Base-by-base conservation (phyloP, 225 moss, liverwort and hornwort genomes). In the Bryum argenteum region DNA sequence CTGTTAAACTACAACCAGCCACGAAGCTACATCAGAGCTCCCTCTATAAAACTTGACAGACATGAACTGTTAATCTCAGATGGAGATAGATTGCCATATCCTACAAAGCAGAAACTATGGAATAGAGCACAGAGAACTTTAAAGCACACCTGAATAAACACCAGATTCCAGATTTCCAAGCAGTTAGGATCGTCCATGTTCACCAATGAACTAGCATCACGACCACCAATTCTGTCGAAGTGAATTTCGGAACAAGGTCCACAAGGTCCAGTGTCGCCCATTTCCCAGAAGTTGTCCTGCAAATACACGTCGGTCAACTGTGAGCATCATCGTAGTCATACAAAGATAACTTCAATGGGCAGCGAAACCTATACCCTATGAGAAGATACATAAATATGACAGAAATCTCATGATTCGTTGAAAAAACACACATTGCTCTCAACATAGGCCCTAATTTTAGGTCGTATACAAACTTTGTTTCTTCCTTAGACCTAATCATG, bases 241-340 rank as follows among this genome's bases (percentile, higher is more conserved):
- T 88, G 85, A 69, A 88, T 85, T 59, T 88, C 85, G 11, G 85
- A 82, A 73, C 88, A 88, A 12, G 88, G 88, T 54, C 88, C 85
- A 22, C 88, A 88, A 10, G 85, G 88, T 53, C 88, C 85, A 47
- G 82, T 83, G 43, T 88, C 88, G 37, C 88, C 88, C 88, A 88
- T 88, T 70, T 88, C 85, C 88, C 88, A 88, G n/a, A 88, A 88
- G 50, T 88, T 88, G 38, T 88, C 88, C 88, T 88, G 81, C 22
- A 70, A 43, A n/a, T 20, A 28, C 14, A 65, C 8, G 55, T 20
- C 18, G 47, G 55, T 65, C 20, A 19, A 0, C 24, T 50, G 45
- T 45, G 45, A 58, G 43, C 22, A 58, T 26, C 20, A 74, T 33
- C 38, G 40, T 38, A 65, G 23, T 6, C 33, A 33, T 3, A 33